phyloP scores from a whole-genome alignment of 1,139 yeast species.

The Groenewaldozyma auringiensis region DNA sequence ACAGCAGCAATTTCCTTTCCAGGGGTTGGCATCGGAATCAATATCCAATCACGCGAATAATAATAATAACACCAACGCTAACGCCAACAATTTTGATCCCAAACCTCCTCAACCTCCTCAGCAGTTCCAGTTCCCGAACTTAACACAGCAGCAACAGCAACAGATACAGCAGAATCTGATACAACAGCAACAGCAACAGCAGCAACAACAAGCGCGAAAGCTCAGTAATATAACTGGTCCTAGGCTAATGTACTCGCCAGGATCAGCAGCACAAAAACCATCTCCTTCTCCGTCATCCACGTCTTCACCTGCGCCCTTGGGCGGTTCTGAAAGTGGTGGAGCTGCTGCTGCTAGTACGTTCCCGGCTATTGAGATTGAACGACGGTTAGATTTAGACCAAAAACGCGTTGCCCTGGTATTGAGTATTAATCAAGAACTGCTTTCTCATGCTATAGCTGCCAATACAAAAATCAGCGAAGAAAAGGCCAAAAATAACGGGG shows the following conservation, averaged over 20 bases:
- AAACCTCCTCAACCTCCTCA: too few relatives aligned
- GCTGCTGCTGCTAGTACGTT: background rate
- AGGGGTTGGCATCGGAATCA: too few relatives aligned
- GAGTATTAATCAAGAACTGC: conserved; percentile 29
- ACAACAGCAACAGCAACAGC: conserved; percentile 13
- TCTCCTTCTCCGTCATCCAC: background rate
- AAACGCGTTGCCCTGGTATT: conserved; percentile 24
- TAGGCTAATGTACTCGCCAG: background rate
- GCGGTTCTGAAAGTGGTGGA: background rate
- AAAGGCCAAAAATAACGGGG: conserved; percentile 1
- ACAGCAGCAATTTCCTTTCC: background rate
- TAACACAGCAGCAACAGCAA: conserved; percentile 5
- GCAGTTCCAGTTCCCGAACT: conserved; percentile 3
- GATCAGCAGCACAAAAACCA: too few relatives aligned
- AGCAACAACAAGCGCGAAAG: conserved; percentile 1
- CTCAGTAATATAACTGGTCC: background rate
- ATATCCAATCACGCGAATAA: too few relatives aligned
- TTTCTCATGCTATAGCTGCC: conserved; percentile 22
- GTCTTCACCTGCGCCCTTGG: background rate
- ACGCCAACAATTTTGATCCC: too few relatives aligned
- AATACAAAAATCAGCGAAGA: conserved; percentile 13
- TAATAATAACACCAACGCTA: too few relatives aligned
- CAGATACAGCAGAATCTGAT: conserved; percentile 8
- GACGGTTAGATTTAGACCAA: conserved; percentile 18
- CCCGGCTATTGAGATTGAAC: background rate